A percentile compares a stretch with the other conserved stretches of the same genome.
Conservation (phyloP, 2,329 filamentous ascomycete genomes). For the Chrysoporthe austroafricana region DNA sequence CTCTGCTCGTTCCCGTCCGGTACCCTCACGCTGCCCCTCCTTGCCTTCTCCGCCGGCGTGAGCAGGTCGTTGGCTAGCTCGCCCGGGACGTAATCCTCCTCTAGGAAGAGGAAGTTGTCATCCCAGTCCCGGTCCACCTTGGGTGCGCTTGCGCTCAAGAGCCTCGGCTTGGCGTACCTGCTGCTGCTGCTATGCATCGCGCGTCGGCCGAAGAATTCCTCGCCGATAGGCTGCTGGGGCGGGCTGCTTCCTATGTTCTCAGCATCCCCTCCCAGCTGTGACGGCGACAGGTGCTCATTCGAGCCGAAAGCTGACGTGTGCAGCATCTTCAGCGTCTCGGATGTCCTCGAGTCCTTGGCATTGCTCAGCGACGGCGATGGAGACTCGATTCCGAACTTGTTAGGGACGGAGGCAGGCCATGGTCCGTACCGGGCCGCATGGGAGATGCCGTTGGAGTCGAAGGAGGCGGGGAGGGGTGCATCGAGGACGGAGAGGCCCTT, state of each 20-base stretch:
- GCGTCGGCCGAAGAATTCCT: constrained; percentile 72
- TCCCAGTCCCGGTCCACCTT: constrained; percentile 68
- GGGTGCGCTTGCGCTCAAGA: constrained; percentile 71
- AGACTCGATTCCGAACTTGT: constrained; percentile 86
- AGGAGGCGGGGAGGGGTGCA: constrained; percentile 89
- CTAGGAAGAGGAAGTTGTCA: constrained; percentile 71
- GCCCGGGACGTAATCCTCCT: constrained; percentile 86
- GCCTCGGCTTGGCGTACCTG: constrained; percentile 67
- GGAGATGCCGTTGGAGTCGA: constrained; percentile 94
- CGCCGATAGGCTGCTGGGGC: constrained; percentile 54
- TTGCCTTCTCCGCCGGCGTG: constrained; percentile 69
- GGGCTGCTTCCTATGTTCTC: constrained; percentile 49
- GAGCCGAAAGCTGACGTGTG: constrained; percentile 71
- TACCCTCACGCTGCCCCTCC: constrained; percentile 62
- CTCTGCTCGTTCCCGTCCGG: constrained; percentile 42
- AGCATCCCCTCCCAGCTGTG: constrained; percentile 38
- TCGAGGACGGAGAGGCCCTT: constrained; percentile 86
- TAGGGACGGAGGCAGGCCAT: constrained; percentile 89
- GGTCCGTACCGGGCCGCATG: constrained; percentile 88
- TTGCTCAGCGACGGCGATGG: constrained; percentile 74
- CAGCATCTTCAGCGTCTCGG: constrained; percentile 66
- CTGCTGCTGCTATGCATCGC: constrained; percentile 65
- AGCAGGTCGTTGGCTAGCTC: constrained; percentile 65
- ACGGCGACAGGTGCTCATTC: constrained; percentile 55
- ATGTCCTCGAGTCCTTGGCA: constrained; percentile 63